phyloP scores from a whole-genome alignment of 2,329 filamentous ascomycete genomes.

The Colletotrichum endophyticum region DNA sequence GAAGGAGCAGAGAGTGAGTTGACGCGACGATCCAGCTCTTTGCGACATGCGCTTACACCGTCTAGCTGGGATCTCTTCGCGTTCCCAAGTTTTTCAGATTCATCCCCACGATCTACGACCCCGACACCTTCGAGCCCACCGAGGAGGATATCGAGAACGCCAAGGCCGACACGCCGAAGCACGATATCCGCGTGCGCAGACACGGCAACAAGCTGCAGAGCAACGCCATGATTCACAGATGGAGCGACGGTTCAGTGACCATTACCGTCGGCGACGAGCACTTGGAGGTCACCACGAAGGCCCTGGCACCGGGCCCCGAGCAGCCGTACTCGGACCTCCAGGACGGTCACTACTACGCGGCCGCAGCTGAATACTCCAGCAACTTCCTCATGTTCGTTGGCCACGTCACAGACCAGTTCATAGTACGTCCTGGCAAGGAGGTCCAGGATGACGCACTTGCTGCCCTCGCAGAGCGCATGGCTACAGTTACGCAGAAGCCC shows the following conservation, averaged over 20 bases:
- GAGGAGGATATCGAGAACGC: constrained; percentile 60
- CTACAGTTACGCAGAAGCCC: constrained; percentile 63
- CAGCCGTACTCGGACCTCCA: constrained; percentile 69
- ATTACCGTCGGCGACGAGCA: constrained; percentile 77
- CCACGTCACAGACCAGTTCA: constrained; percentile 76
- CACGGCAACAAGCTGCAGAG: constrained; percentile 73
- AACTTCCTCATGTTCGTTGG: constrained; percentile 75
- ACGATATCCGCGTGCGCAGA: constrained; percentile 72
- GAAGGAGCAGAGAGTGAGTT: constrained; percentile 70
- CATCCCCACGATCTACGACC: constrained; percentile 69
- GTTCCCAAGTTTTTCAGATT: constrained; percentile 76
- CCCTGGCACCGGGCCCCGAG: constrained; percentile 65
- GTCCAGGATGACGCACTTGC: constrained; percentile 75
- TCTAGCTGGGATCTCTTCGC: constrained; percentile 72
- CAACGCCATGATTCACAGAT: constrained; percentile 76
- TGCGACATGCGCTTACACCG: background rate
- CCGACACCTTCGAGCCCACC: constrained; percentile 68
- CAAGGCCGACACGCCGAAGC: constrained; percentile 60
- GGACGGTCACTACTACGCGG: constrained; percentile 79
- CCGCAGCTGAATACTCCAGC: constrained; percentile 71
- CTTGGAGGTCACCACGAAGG: constrained; percentile 75
- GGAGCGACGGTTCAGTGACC: constrained; percentile 81
- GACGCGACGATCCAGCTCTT: background rate
- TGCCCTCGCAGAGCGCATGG: constrained; percentile 70
- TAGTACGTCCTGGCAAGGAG: constrained; percentile 69